Base-by-base conservation (phyloP, 1,284 basidiomycete species). In the Pascua sp. region DNA sequence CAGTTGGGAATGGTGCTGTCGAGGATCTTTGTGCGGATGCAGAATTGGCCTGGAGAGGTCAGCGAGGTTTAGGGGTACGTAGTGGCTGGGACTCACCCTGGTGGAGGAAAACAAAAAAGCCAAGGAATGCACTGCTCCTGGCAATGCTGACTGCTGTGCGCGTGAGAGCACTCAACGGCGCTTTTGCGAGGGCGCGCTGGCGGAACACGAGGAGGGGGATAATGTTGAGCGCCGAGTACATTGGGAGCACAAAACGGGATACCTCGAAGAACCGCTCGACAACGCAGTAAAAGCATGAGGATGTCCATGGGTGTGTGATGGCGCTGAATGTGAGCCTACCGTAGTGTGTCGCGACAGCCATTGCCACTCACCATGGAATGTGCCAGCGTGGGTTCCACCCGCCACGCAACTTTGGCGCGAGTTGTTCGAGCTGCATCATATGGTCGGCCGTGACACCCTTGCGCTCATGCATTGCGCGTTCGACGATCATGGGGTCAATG, bases 221-320 rank as follows among this genome's bases (percentile, higher is more conserved):
- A 60, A 97, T 83, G 76, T 98, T 92, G 44, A 98, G 79, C 0
- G 91, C 92, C 18, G 90, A 86, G 67, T 98, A 98, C 43, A 84
- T 81, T 1, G 84, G 82, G 1, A 80, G 70, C 81, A 93, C 93
- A 87, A 88, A 94, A 67, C 70, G 63, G 70, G 89, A 90, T 2
- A 96, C 91, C 17, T 83, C 80, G 65, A 88, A 81, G 79, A 94
- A 90, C 16, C 91, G 86, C 39, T 86, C 83, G 17, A 89, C 57
- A 10, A 86, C 85, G 8, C 87, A 86, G 10, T 78, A 76, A 24
- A 81, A 69, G 71, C 93, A 96, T 8, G 82, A 85, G 45, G 88
- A 84, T 11, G 86, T 71, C 72, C 86, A 86, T 0, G 94, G 94
- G 68, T 98, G 94, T 0, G 91, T 81, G n/a, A 84, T 83, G 11